Base-by-base conservation (phyloP, 2,329 filamentous ascomycete species). In the Claviceps monticola region DNA sequence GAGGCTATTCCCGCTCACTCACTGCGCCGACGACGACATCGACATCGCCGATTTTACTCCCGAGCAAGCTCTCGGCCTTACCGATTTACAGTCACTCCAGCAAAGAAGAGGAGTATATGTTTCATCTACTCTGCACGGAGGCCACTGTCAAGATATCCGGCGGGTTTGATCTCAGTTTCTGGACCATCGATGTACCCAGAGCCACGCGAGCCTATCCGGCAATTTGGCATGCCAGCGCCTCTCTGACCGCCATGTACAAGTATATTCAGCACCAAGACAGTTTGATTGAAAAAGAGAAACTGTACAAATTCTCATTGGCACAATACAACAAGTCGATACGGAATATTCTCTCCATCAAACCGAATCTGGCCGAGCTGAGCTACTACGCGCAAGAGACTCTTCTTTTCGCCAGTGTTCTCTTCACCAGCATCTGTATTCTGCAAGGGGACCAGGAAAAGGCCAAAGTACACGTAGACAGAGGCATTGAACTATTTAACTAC, bases 221-320 rank as follows among this genome's bases (percentile, higher is more conserved):
- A 6, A 51, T 55, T 8, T 53, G 51, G 53, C 53, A 55, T 16
- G 51, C 48, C 16, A 48, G 51, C 17, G 43, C 48, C 14, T 49
- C 51, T 7, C 43, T 54, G 7, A 36, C 51, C 14, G 50, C 44
- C 29, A 46, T 51, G 45, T 49, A 50, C 29, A 51, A 51, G 38
- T 39, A 64, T 45, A 60, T 63, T 55, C 49, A 60, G 58, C 52
- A 55, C 34, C 55, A 56, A 51, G 36, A 46, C 11, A 13, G 26
- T 55, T 39, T 46, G 56, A 49, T 57, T 54, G 59, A 63, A 64
- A 62, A 58, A 62, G 51, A 48, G 21, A 23, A 50, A 19, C 50
- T 52, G 3, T 52, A 54, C 39, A 46, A 45, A 2, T 57, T 55
- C 48, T 54, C 54, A 2, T 44, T 57, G 13, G 37, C 38, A 19